Conservation (phyloP, 2,329 filamentous ascomycete species). For the Epichloe coenophiala region DNA sequence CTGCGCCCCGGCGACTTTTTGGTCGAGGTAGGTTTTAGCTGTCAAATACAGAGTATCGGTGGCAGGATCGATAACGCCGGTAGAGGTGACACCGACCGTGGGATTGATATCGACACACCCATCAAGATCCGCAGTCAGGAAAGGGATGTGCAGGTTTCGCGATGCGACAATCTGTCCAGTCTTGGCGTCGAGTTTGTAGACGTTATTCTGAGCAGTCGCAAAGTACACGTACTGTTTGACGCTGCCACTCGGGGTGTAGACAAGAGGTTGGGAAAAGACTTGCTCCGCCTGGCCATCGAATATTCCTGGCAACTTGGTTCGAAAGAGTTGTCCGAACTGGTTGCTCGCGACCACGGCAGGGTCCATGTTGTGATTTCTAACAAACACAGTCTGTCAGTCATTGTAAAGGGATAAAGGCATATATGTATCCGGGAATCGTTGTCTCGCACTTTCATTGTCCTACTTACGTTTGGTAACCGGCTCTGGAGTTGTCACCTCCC, state of each 20-base stretch:
- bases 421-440: too few relatives aligned
- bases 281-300: slow-evolving; percentile 37
- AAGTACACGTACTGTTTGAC: slow-evolving; percentile 39
- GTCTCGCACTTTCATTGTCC: too few relatives aligned
- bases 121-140: slow-evolving; percentile 32
- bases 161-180: slow-evolving; percentile 36
- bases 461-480: slow-evolving; percentile 38
- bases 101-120: slow-evolving; percentile 35
- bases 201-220: slow-evolving; percentile 43
- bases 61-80: slow-evolving; percentile 30
- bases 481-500: slow-evolving; percentile 41
- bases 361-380: slow-evolving; percentile 48
- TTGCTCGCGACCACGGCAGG: slow-evolving; percentile 40
- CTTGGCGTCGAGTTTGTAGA: slow-evolving; percentile 42
- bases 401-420: too few relatives aligned
- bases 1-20: slow-evolving; percentile 18
- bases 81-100: slow-evolving; percentile 31
- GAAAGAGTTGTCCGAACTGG: slow-evolving; percentile 43
- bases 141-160: slow-evolving; percentile 35
- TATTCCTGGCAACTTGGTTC: slow-evolving; percentile 34
- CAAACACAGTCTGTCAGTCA: background rate
- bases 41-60: slow-evolving; percentile 31
- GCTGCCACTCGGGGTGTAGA: slow-evolving; percentile 33
- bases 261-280: slow-evolving; percentile 36
- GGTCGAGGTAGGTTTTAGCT: slow-evolving; percentile 27